A percentile compares a stretch with the other conserved stretches of the same genome.
Evolutionary conservation across 768 basidiomycete species (phyloP).

Genomic region (Dendrothele bispora): DNA sequence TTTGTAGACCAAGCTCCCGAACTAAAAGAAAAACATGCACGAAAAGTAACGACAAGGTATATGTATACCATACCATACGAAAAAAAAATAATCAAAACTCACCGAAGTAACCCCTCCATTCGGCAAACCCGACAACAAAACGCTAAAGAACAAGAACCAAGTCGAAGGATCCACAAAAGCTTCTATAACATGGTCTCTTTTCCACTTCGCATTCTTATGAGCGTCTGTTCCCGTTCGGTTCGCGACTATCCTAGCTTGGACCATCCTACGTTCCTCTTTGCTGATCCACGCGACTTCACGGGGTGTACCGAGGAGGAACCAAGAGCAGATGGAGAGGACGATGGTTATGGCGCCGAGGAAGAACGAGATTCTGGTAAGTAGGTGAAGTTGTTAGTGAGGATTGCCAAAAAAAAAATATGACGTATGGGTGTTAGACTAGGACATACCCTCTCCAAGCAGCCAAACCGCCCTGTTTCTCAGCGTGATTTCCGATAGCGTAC

Average conservation of each 20-base stretch:
- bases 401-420: too few relatives aligned
- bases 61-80: background rate
- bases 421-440: too few relatives aligned
- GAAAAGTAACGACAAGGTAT: background rate
- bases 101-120: constrained; percentile 13
- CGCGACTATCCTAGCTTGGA: constrained; percentile 6
- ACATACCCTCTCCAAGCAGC: constrained; percentile 12
- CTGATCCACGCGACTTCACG: constrained; percentile 9
- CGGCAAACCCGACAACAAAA: constrained; percentile 6
- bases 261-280: constrained; percentile 8
- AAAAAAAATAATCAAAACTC: background rate
- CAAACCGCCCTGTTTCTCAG: constrained; percentile 5
- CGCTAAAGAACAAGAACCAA: constrained; percentile 8
- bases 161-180: constrained; percentile 9
- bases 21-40: background rate
- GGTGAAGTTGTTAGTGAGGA: background rate
- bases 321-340: constrained; percentile 6
- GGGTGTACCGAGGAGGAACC: constrained; percentile 11
- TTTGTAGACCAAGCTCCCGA: constrained; percentile 10
- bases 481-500: constrained; percentile 7
- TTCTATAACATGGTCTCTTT: constrained; percentile 7
- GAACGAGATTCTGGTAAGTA: constrained; percentile 7
- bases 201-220: constrained; percentile 8
- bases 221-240: constrained; percentile 10
- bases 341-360: constrained; percentile 10